Evolutionary conservation across 805 yeast species (phyloP).

Genomic region (Candida bentonensis): DNA sequence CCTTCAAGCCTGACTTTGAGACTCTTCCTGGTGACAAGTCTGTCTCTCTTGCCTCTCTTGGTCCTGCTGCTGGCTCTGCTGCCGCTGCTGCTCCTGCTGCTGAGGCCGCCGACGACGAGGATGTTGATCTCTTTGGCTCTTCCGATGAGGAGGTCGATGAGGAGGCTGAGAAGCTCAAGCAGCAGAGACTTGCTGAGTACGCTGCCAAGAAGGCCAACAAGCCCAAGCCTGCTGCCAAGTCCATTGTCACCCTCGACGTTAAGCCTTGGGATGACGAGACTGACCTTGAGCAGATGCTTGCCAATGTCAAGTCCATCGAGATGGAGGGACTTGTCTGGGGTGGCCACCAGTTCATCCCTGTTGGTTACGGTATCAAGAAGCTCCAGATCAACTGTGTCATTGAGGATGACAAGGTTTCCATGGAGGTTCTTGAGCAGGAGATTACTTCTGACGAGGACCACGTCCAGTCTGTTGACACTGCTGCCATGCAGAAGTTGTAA

Average conservation of each 20-base stretch:
- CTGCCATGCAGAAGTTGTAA: slow-evolving; percentile 97
- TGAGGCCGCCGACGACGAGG: slow-evolving; percentile 77
- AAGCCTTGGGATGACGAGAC: slow-evolving; percentile 99
- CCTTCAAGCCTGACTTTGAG: slow-evolving; percentile 76
- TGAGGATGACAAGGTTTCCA: slow-evolving; percentile 91
- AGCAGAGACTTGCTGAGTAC: slow-evolving; percentile 95
- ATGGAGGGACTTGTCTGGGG: slow-evolving; percentile 97
- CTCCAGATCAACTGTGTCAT: slow-evolving; percentile 96
- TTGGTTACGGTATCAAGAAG: slow-evolving; percentile 99
- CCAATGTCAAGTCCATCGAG: slow-evolving; percentile 72
- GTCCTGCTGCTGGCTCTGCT: slow-evolving; percentile 27
- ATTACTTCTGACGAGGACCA: slow-evolving; percentile 95
- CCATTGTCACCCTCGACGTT: slow-evolving; percentile 90
- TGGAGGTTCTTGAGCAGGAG: slow-evolving; percentile 63
- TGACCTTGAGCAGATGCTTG: slow-evolving; percentile 75
- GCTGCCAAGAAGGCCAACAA: slow-evolving; percentile 94
- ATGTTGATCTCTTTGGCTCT: slow-evolving; percentile 89
- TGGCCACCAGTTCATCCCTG: slow-evolving; percentile 90
- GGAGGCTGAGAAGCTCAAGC: slow-evolving; percentile 94
- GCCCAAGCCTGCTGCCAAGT: slow-evolving; percentile 98
- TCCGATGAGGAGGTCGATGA: slow-evolving; percentile 91
- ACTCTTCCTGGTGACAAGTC: slow-evolving; percentile 55
- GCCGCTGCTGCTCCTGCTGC: slow-evolving; percentile 46
- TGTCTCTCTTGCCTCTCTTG: slow-evolving; percentile 19
- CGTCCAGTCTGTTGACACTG: slow-evolving; percentile 97